Base-by-base conservation (phyloP, 495 filamentous ascomycete species). In the Neurospora sp. region DNA sequence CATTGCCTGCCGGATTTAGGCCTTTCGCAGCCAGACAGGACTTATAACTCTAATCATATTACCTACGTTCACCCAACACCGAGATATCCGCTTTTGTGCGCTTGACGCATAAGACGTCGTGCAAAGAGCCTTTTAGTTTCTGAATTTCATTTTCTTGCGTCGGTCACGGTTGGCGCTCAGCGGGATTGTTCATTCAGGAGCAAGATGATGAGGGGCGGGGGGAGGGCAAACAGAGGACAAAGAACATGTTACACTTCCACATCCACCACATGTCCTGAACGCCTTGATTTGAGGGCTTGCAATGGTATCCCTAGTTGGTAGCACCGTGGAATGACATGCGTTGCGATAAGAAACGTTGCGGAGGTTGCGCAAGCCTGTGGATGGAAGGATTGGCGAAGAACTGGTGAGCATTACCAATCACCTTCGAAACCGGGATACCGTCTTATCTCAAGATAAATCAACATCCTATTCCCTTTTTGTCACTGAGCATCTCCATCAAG, bases 81-180 rank as follows among this genome's bases (percentile, higher is more conserved):
- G 73, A 74, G 73, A 78, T 80, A 79, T 78, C 76, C 76, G 77
- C 73, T 74, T 69, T 48, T 76, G 69, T 72, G 71, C 74, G 75
- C 42, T 18, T 35, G 73, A 59, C 75, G 68, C 74, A 68, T 74
- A 65, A 74, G 69, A 77, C 39, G 76, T 71, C 76, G 70, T 53
- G 72, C 70, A 73, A 70, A 76, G 77, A 79, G 74, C 77, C 71
- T 40, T 72, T 41, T 70, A 68, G 46, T 40, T 78, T 77, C 74
- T 76, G 39, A 72, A 75, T 79, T 77, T 46, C 74, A 31, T 75
- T 75, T 65, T 68, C 73, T 69, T 73, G 77, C 79, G 78, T 78
- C 53, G 27, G 27, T 46, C 35, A 35, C 53, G 22, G 71, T 71
- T 44, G 61, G 71, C 53, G 14, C 53, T 65, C 14, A 35, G 6